A percentile compares a stretch with the other conserved stretches of the same genome.
phyloP scores from a whole-genome alignment of 164 flowering plant genomes.

The Berberis vulgaris region DNA sequence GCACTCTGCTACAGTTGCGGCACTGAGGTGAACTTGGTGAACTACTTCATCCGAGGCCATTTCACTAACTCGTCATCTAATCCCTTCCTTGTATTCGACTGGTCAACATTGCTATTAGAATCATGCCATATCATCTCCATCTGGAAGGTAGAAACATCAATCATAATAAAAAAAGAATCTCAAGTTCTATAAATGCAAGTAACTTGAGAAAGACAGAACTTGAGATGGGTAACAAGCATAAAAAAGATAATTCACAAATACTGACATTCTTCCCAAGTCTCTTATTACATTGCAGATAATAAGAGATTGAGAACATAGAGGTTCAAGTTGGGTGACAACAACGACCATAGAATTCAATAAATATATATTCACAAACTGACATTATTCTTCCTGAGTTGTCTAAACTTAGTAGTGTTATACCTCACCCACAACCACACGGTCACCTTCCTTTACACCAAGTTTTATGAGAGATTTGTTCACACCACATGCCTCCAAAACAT shows the following conservation, averaged over 20 bases:
- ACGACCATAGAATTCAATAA: too few relatives aligned
- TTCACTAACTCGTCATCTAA: slow-evolving; percentile 28
- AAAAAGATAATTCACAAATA: too few relatives aligned
- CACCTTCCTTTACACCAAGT: slow-evolving; percentile 92
- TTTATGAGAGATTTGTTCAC: slow-evolving; percentile 73
- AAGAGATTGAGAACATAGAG: too few relatives aligned
- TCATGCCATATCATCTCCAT: slow-evolving; percentile 89
- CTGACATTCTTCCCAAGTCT: too few relatives aligned
- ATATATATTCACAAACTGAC: too few relatives aligned
- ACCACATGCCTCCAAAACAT: slow-evolving; percentile 94
- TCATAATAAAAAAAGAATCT: neutral
- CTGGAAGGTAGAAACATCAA: slow-evolving; percentile 25
- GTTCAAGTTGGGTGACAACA: too few relatives aligned
- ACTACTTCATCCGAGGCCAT: slow-evolving; percentile 44
- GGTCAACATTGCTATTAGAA: slow-evolving; percentile 23
- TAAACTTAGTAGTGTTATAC: slow-evolving; percentile 20
- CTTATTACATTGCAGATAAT: too few relatives aligned
- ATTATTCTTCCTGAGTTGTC: too few relatives aligned
- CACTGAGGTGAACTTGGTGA: neutral
- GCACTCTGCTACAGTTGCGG: neutral
- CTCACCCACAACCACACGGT: slow-evolving; percentile 83
- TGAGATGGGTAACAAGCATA: too few relatives aligned
- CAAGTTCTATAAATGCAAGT: neutral
- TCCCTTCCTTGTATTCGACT: slow-evolving; percentile 28
- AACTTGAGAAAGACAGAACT: too few relatives aligned